A percentile compares a stretch with the other conserved stretches of the same genome.
Conservation (phyloP, 179 eudicot genomes). For the Silene vulgaris region DNA sequence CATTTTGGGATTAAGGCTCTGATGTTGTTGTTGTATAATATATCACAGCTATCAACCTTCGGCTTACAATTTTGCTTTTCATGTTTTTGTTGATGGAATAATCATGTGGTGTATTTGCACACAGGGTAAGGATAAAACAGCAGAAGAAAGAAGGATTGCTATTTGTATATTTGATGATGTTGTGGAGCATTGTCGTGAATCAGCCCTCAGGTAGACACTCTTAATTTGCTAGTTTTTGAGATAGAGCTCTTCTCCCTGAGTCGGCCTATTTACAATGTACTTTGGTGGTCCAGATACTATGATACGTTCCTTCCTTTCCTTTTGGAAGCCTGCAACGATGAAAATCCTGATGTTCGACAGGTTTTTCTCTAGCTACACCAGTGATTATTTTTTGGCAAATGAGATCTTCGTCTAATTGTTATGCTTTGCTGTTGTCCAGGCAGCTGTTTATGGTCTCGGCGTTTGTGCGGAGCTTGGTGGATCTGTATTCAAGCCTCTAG, state of each 20-base stretch:
- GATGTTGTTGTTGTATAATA: too few species aligned
- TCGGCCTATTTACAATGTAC: background rate
- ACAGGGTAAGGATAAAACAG: conserved; percentile 46
- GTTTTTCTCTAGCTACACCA: conserved; percentile 19
- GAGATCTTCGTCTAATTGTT: background rate
- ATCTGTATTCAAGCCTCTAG: conserved; percentile 43
- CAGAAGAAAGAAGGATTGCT: conserved; percentile 46
- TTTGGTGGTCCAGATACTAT: conserved; percentile 36
- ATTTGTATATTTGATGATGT: conserved; percentile 44
- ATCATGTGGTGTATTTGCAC: conserved; percentile 8
- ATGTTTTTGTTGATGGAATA: conserved; percentile 5
- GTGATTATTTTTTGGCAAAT: background rate
- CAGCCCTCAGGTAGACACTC: conserved; percentile 35
- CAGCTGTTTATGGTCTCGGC: conserved; percentile 50
- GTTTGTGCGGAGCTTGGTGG: conserved; percentile 50
- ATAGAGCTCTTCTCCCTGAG: background rate
- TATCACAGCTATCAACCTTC: background rate
- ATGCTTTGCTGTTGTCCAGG: conserved; percentile 28
- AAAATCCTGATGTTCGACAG: conserved; percentile 44
- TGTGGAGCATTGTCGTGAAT: conserved; percentile 40
- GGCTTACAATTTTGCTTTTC: background rate
- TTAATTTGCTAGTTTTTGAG: background rate
- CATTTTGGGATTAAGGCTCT: too few species aligned
- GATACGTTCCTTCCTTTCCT: conserved; percentile 40
- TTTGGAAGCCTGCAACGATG: conserved; percentile 46